Evolutionary conservation across 2,329 filamentous ascomycete species (phyloP).

Genomic region (Onygenales sp.): DNA sequence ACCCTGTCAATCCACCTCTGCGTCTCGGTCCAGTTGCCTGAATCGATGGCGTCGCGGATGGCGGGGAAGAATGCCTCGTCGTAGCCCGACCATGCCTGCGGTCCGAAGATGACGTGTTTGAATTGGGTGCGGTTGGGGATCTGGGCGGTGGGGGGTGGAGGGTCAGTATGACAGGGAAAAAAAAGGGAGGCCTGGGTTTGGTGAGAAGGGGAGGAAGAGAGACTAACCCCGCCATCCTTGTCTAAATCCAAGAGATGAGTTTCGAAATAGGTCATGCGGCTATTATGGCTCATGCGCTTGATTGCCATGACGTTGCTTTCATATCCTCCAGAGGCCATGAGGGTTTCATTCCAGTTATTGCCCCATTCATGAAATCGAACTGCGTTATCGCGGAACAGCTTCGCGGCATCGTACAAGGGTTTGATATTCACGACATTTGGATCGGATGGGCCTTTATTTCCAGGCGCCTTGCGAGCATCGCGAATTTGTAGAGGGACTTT

Average conservation of each 20-base stretch:
- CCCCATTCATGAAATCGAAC: slow-evolving; percentile 67
- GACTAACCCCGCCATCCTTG: slow-evolving; percentile 61
- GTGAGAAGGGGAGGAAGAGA: slow-evolving; percentile 1
- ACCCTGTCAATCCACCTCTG: slow-evolving; percentile 62
- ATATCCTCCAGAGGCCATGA: slow-evolving; percentile 63
- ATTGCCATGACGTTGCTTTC: slow-evolving; percentile 61
- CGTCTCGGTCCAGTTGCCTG: slow-evolving; percentile 59
- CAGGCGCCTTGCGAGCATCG: slow-evolving; percentile 7
- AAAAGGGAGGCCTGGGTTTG: neutral
- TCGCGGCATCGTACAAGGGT: slow-evolving; percentile 54
- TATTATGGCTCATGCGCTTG: slow-evolving; percentile 67
- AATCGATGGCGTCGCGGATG: slow-evolving; percentile 71
- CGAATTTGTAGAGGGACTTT: slow-evolving; percentile 24
- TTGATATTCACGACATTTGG: slow-evolving; percentile 41
- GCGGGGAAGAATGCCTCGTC: slow-evolving; percentile 66
- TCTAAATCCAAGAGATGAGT: slow-evolving; percentile 70
- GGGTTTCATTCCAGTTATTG: slow-evolving; percentile 61
- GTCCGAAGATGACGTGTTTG: slow-evolving; percentile 86
- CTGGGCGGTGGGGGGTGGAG: slow-evolving; percentile 31
- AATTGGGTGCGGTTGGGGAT: slow-evolving; percentile 83
- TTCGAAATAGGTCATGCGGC: slow-evolving; percentile 71
- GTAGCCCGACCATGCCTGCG: slow-evolving; percentile 64
- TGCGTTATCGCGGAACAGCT: slow-evolving; percentile 50
- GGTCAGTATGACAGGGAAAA: slow-evolving; percentile 1
- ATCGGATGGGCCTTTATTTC: slow-evolving; percentile 8